phyloP scores from a whole-genome alignment of 2,329 filamentous ascomycete genomes.

The Colletotrichum higginsianum region DNA sequence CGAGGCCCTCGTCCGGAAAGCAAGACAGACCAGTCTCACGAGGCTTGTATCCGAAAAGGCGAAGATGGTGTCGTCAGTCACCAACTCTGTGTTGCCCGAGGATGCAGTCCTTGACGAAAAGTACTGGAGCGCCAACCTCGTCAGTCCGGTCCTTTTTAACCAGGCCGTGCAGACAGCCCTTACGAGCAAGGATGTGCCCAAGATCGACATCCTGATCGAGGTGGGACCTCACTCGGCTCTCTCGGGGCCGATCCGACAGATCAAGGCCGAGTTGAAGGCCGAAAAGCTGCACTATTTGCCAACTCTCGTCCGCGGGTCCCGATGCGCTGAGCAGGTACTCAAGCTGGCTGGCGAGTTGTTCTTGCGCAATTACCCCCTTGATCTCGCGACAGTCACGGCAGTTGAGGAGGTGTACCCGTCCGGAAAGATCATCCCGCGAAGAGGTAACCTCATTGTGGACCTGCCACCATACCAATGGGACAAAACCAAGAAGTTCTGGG shows the following conservation, averaged over 20 bases:
- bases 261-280: conserved; percentile 20
- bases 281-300: conserved; percentile 46
- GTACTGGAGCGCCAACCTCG: conserved; percentile 50
- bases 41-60: too few species aligned
- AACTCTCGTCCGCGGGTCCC: conserved; percentile 43
- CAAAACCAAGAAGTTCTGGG: conserved; percentile 48
- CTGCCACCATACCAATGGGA: conserved; percentile 59
- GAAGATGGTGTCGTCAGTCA: conserved; percentile 11
- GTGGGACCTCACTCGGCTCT: conserved; percentile 57
- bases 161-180: conserved; percentile 37
- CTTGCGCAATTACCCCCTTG: conserved; percentile 43
- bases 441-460: conserved; percentile 25
- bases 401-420: background rate
- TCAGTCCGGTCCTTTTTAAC: conserved; percentile 45
- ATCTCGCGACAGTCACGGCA: conserved; percentile 7
- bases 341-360: conserved; percentile 6
- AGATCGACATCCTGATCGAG: conserved; percentile 46
- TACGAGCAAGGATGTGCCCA: background rate
- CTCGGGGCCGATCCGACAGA: conserved; percentile 55
- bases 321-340: conserved; percentile 33
- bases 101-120: conserved; percentile 10
- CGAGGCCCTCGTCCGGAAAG: background rate
- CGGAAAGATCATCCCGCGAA: background rate
- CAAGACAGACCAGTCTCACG: too few species aligned
- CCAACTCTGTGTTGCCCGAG: conserved; percentile 32